Base-by-base conservation (phyloP, 257 asterid species). In the Dorcoceras hygrometricum region DNA sequence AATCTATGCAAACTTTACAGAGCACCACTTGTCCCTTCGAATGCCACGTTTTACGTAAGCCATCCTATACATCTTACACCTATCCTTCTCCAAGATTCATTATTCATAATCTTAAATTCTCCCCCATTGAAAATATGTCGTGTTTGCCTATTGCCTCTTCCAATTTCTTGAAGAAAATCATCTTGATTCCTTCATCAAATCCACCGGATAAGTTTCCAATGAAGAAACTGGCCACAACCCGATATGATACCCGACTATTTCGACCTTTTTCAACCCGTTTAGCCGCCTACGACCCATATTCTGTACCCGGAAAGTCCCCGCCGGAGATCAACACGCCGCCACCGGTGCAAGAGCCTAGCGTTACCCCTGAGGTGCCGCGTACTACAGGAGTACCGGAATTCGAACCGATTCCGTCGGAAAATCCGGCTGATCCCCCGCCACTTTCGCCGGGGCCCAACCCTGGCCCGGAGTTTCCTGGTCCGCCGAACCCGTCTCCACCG, bases 371-470 rank as follows among this genome's bases (percentile, higher is more conserved):
- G 67, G 4, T 78, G 75, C 85, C 84, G 0, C 80, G 68, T 28
- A 66, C 71, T 66, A 83, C 86, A 28, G 58, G 64, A 32, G 71
- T 77, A 4, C 90, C 89, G 8, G 87, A 80, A 10, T 82, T 83
- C 10, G 89, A 80, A 22, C 85, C 89, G 6, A 56, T 77, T 20
- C 93, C 92, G 14, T 82, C 83, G 2, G 88, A 82, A 71, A 78
- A 75, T 62, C 87, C 88, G 4, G 69, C 67, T 62, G 86, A 82
- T 34, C 78, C 78, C 0, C 85, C 86, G n/a, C 86, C 79, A 18
- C 72, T 65, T 3, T 71, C 78, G 19, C 79, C 83, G 5, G 72
- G 70, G 71, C 76, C 84, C 4, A 28, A 36, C 24, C 85, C 79
- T 10, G 74, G 57, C 26, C 84, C 89, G 0, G 83, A 74, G 3